Evolutionary conservation across 108 stramenopile genomes (phyloP), one percentile per base, ranked within the genome.

Genomic region (Pseudonitzschia multiseries): DNA sequence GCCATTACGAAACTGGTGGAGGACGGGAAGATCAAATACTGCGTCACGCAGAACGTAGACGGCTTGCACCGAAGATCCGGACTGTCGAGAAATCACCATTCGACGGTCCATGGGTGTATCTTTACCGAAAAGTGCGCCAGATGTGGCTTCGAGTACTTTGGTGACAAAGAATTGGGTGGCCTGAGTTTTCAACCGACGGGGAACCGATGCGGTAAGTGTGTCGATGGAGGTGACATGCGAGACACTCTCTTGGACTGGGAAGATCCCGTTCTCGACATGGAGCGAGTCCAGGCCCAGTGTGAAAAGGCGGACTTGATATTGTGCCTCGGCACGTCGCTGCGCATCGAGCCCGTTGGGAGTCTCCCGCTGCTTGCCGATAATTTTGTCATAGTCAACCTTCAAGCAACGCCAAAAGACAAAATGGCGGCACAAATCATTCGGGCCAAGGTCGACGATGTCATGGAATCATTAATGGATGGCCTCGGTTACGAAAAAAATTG

Each of bases 181-280:
- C 87, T 96, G 79, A 88, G 89, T 43, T 90, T 93, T 56, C 75
- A 86, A 70, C 76, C 77, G 17, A 96, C 96, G 8, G 93, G 93
- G n/a, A 76, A 86, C 13, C 21, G 61, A 12, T 96, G 96, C 65
- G 53, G 81, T 44, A 69, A 76, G 28, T 77, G 76, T 21, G 81
- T 79, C 33, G 53, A 56, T 13, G 57, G 57, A 31, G 91, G 92
- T 14, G 72, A 57, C 28, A 62, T 96, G 65, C 81, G 74, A 29
- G 95, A 96, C 73, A 93, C 88, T 22, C 68, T 96, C 10, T 72
- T 96, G 57, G 95, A 96, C 76, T 96, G 95, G 95, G 91, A 93
- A 73, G 89, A 93, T 79, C 76, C 78, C 15, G 71, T 96, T 44
- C 91, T 92, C 0, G 95, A 93, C 63, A 87, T 87, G 74, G 73